Conservation (phyloP, 208 protist species). For the Strigomonas culicis region DNA sequence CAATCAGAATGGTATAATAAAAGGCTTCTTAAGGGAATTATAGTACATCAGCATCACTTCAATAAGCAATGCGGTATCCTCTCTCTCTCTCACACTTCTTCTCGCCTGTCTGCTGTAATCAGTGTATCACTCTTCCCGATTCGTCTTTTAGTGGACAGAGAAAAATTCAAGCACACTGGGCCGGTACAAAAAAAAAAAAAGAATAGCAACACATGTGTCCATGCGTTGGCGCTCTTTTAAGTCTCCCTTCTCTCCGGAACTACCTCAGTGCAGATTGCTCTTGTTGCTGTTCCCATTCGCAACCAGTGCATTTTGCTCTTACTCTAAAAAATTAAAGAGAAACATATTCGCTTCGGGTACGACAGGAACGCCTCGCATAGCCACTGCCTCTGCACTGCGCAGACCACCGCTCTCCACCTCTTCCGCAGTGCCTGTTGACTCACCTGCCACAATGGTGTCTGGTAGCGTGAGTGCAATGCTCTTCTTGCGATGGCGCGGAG, state of each 20-base stretch:
- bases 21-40: neutral
- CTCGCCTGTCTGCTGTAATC: too few relatives aligned
- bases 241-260: too few relatives aligned
- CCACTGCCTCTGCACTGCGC: slow-evolving; percentile 12
- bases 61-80: neutral
- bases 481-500: neutral
- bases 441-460: neutral
- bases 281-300: too few relatives aligned
- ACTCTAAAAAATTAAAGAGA: slow-evolving; percentile 23
- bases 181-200: slow-evolving; percentile 9
- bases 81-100: neutral
- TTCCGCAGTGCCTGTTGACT: too few relatives aligned
- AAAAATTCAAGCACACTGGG: neutral
- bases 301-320: neutral
- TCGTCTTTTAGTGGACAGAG: neutral
- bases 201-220: neutral
- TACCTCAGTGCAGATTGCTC: too few relatives aligned
- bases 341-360: slow-evolving; percentile 35
- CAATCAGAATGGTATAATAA: neutral
- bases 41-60: neutral
- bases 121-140: neutral
- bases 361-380: slow-evolving; percentile 23
- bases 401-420: slow-evolving; percentile 7
- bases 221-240: too few relatives aligned
- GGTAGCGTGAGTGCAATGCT: neutral